A percentile compares a stretch with the other conserved stretches of the same genome.
phyloP scores from a whole-genome alignment of 1,139 yeast species.

The Pichia sp. region DNA sequence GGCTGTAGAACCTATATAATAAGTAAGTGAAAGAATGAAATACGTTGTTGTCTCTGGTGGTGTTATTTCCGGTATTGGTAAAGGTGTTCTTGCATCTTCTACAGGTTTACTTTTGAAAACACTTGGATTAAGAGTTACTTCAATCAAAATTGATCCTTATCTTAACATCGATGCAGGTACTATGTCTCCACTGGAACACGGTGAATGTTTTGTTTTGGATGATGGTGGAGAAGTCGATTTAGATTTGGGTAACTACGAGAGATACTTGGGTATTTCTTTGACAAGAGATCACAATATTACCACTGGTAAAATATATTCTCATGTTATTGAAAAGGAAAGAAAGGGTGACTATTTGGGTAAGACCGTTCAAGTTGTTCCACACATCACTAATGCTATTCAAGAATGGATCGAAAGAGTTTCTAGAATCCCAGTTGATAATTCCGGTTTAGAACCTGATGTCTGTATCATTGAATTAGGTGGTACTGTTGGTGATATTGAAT shows the following conservation, averaged over 20 bases:
- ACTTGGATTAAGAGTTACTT: slow-evolving; percentile 87
- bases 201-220: slow-evolving; percentile 94
- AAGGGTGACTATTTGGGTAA: slow-evolving; percentile 97
- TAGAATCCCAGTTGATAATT: slow-evolving; percentile 83
- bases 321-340: slow-evolving; percentile 91
- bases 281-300: slow-evolving; percentile 95
- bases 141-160: slow-evolving; percentile 97
- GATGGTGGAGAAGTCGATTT: slow-evolving; percentile 99
- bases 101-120: slow-evolving; percentile 94
- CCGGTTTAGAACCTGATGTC: slow-evolving; percentile 83
- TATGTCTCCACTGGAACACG: slow-evolving; percentile 98
- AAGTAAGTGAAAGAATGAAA: slow-evolving; percentile 46
- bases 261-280: slow-evolving; percentile 87
- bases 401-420: slow-evolving; percentile 97
- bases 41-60: slow-evolving; percentile 99
- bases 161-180: slow-evolving; percentile 99
- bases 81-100: slow-evolving; percentile 94
- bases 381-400: slow-evolving; percentile 92
- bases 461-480: slow-evolving; percentile 98
- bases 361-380: slow-evolving; percentile 99
- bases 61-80: slow-evolving; percentile 98
- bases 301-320: slow-evolving; percentile 93
- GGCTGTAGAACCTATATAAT: not conserved
- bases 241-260: slow-evolving; percentile 96
- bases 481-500: slow-evolving; percentile 98